These are phyloP conservation scores for Cytospora piceae DNA, from an alignment of 2,329 filamentous ascomycete genomes.

Conservation along the genomic window DNA sequence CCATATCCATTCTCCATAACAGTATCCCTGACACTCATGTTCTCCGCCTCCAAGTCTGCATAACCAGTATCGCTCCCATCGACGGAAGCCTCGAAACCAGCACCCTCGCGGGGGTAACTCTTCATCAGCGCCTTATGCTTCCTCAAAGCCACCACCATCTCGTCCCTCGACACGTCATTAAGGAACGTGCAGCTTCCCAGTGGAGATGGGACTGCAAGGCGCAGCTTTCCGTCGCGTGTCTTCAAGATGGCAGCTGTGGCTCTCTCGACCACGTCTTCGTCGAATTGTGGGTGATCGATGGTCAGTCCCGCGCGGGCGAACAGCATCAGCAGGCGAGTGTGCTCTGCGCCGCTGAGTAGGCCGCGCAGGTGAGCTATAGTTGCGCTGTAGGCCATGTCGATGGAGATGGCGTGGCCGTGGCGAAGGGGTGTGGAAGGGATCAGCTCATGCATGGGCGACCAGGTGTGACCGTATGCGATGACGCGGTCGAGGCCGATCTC, in stretches of 20 bases:
- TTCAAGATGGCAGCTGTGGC: slow-evolving; percentile 71
- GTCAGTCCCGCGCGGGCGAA: slow-evolving; percentile 72
- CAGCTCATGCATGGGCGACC: slow-evolving; percentile 74
- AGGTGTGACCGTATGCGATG: slow-evolving; percentile 76
- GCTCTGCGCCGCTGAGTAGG: slow-evolving; percentile 62
- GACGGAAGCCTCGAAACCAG: slow-evolving; percentile 70
- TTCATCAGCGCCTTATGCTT: slow-evolving; percentile 68
- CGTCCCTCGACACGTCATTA: slow-evolving; percentile 66
- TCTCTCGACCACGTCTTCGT: slow-evolving; percentile 66
- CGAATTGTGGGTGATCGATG: slow-evolving; percentile 72
- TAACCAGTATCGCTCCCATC: slow-evolving; percentile 71
- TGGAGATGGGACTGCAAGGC: slow-evolving; percentile 70
- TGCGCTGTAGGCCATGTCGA: slow-evolving; percentile 76
- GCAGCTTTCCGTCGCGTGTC: slow-evolving; percentile 69
- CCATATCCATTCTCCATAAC: slow-evolving; percentile 41
- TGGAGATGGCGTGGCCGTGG: slow-evolving; percentile 74
- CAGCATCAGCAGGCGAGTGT: slow-evolving; percentile 64
- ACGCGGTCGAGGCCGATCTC: slow-evolving; percentile 74
- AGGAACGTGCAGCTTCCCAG: slow-evolving; percentile 70
- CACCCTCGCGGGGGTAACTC: slow-evolving; percentile 64
- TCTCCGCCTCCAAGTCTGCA: slow-evolving; percentile 39
- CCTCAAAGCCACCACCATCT: slow-evolving; percentile 63
- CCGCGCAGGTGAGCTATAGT: slow-evolving; percentile 68
- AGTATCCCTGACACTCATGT: slow-evolving; percentile 50
- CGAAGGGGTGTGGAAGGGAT: slow-evolving; percentile 69